Base-by-base conservation (phyloP, 2,329 filamentous ascomycete genomes). In the Aureobasidium zeae region DNA sequence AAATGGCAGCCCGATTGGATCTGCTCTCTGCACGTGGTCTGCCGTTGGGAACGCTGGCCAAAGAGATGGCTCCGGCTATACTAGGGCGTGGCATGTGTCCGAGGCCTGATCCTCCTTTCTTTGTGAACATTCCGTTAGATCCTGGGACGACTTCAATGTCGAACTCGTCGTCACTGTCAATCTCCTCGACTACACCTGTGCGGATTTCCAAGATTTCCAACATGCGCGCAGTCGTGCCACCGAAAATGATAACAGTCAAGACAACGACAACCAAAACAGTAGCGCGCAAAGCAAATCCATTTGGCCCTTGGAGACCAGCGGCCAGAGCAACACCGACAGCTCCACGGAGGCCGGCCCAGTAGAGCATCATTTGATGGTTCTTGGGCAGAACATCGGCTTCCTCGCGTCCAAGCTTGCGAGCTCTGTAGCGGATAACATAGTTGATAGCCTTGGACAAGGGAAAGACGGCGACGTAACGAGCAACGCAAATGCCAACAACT, bases 311-410 rank as follows among this genome's bases (percentile, higher is more conserved):
- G 34, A 98, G 73, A 19, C 93, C 83, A 16, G 89, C 89, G 22
- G 91, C 91, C 34, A 98, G 72, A 2, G 91, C 91, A 25, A 98
- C 91, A 46, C 91, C 91, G 54, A 98, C 91, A 34, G 91, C 91
- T 55, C 91, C 91, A 50, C 91, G 85, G 21, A 98, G 73, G 19
- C 91, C 91, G 12, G 91, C 91, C 91, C 91, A 98, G 67, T 94
- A 98, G n/a, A 98, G 77, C 91, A 98, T 96, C n/a, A 84, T 87
- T 64, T 96, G 91, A 64, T 96, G 94, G 54, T 86, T 86, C 59
- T 87, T 93, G 0, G 91, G 91, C 25, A 98, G 69, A 62, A 96
- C 91, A 52, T 96, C 89, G 12, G 78, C 77, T 4, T 81, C 77
- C 46, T 94, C 83, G 45, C 71, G 73, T 17, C 87, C 87, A 43